phyloP scores from a whole-genome alignment of 2,329 filamentous ascomycete species.

The Fusarium subtropicale region DNA sequence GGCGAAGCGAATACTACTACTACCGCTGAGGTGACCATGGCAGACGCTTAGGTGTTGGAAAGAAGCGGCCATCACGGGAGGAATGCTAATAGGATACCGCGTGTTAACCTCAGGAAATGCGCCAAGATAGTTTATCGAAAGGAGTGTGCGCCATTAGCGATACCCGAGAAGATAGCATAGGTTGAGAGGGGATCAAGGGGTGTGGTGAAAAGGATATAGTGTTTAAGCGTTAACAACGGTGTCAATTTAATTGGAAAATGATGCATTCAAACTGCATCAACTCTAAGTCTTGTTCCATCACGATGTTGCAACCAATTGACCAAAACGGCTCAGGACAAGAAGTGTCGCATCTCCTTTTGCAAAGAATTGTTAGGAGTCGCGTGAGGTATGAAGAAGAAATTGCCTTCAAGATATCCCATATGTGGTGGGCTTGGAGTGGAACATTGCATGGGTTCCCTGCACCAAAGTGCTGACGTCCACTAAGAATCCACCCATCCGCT shows the following conservation, averaged over 20 bases:
- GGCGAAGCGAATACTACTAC: slow-evolving; percentile 20
- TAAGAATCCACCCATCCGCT: slow-evolving; percentile 32
- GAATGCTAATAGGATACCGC: slow-evolving; percentile 37
- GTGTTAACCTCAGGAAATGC: slow-evolving; percentile 24
- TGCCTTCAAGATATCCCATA: slow-evolving; percentile 5
- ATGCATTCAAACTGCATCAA: neutral
- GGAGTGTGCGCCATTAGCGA: slow-evolving; percentile 33
- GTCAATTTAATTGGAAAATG: slow-evolving; percentile 15
- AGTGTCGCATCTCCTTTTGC: neutral
- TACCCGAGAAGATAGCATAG: slow-evolving; percentile 39
- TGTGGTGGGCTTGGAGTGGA: slow-evolving; percentile 1
- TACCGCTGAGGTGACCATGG: slow-evolving; percentile 21
- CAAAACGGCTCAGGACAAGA: neutral
- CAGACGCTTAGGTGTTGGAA: slow-evolving; percentile 31
- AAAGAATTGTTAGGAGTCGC: slow-evolving; percentile 22
- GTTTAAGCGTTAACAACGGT: slow-evolving; percentile 22
- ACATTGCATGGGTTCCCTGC: slow-evolving; percentile 12
- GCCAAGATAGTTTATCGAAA: slow-evolving; percentile 22
- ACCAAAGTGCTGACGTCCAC: slow-evolving; percentile 6
- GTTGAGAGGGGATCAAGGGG: slow-evolving; percentile 13
- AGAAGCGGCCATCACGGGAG: slow-evolving; percentile 14
- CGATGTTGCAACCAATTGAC: neutral
- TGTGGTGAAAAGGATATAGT: slow-evolving; percentile 24
- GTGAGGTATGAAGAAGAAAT: slow-evolving; percentile 40
- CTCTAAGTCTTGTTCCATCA: neutral